phyloP scores from a whole-genome alignment of 371 early-diverging fungal species.

The Mucor piriformis region DNA sequence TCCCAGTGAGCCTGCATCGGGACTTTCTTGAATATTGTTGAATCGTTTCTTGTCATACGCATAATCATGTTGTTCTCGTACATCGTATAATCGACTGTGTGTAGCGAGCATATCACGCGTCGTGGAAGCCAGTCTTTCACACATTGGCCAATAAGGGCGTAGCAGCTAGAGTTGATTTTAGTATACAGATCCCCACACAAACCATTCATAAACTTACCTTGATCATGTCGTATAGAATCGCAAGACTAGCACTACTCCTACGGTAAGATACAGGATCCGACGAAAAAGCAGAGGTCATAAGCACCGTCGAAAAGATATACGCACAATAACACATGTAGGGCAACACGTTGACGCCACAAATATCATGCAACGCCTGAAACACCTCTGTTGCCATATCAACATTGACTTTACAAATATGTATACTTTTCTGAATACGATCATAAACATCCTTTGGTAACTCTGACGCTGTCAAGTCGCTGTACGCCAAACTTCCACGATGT shows the following conservation, averaged over 20 bases:
- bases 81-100: constrained; percentile 45
- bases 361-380: constrained; percentile 36
- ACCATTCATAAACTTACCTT: no score
- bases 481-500: constrained; percentile 50
- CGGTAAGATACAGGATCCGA: constrained; percentile 34
- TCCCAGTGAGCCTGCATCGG: constrained; percentile 2
- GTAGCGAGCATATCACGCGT: constrained; percentile 41
- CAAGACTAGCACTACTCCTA: constrained; percentile 36
- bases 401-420: constrained; percentile 33
- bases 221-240: constrained; percentile 31
- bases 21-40: constrained; percentile 1
- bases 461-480: constrained; percentile 30
- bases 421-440: constrained; percentile 31
- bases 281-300: constrained; percentile 51
- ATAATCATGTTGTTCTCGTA: constrained; percentile 17
- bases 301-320: constrained; percentile 48
- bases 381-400: constrained; percentile 42
- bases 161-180: constrained; percentile 4
- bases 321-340: constrained; percentile 54
- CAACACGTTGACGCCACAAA: constrained; percentile 42
- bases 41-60: background rate
- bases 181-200: no score
- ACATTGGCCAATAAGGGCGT: constrained; percentile 49
- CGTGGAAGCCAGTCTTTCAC: constrained; percentile 42
- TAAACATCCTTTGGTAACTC: constrained; percentile 25